These are phyloP conservation scores for Adansonia rubrostipa DNA, from an alignment of 441 rosid species.

Conservation along the genomic window DNA sequence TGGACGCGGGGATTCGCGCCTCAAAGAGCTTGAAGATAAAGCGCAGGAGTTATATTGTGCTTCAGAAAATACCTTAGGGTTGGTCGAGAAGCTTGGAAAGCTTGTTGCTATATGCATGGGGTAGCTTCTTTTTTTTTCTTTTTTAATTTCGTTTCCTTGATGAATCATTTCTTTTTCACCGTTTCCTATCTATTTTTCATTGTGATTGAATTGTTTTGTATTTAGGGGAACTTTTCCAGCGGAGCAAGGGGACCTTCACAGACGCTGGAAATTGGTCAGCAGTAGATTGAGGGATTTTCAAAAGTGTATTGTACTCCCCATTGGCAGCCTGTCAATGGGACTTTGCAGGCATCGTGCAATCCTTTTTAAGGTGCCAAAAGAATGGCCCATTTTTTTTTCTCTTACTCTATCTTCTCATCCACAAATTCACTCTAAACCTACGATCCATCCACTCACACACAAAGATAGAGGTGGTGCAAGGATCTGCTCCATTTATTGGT, in stretches of 20 bases:
- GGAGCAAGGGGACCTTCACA: slow-evolving; percentile 85
- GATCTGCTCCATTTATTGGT: slow-evolving; percentile 2
- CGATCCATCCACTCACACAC: background rate
- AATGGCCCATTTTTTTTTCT: background rate
- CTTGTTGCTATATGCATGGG: slow-evolving; percentile 95
- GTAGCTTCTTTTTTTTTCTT: slow-evolving; percentile 35
- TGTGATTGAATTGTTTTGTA: slow-evolving; percentile 27
- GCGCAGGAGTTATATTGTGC: slow-evolving; percentile 80
- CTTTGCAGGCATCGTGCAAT: slow-evolving; percentile 97
- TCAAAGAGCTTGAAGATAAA: slow-evolving; percentile 82
- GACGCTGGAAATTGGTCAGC: slow-evolving; percentile 78
- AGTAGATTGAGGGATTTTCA: slow-evolving; percentile 64
- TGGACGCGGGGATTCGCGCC: slow-evolving; percentile 67
- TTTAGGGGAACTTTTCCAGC: slow-evolving; percentile 72
- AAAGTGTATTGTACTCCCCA: slow-evolving; percentile 82
- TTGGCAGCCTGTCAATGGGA: slow-evolving; percentile 82
- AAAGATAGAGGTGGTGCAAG: background rate
- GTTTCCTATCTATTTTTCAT: slow-evolving; percentile 15
- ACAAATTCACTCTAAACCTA: background rate
- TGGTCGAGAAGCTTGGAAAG: slow-evolving; percentile 85
- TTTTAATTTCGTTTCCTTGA: background rate
- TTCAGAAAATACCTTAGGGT: slow-evolving; percentile 65
- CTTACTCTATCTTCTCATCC: background rate
- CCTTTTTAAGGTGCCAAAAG: slow-evolving; percentile 72
- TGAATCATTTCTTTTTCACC: background rate